Conservation (phyloP, 164 flowering plant species). For the Sextonia rubra region DNA sequence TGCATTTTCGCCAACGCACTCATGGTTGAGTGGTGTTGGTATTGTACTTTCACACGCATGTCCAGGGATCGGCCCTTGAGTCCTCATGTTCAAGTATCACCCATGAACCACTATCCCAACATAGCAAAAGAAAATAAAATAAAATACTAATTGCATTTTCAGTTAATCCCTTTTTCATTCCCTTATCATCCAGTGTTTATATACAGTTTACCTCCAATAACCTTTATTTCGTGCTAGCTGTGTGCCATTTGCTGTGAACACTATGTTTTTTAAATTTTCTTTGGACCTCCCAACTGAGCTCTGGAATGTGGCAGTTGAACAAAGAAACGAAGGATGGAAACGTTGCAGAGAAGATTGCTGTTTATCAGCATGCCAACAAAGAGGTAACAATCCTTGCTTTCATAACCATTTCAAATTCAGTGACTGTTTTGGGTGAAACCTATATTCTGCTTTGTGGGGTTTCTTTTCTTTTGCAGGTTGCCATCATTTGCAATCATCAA, state of each 20-base stretch:
- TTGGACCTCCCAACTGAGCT: slow-evolving; percentile 1
- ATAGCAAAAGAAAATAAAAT: too few relatives aligned
- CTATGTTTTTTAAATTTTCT: background rate
- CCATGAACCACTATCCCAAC: too few relatives aligned
- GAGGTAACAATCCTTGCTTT: slow-evolving; percentile 41
- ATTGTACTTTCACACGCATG: too few relatives aligned
- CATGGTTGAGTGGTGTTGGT: too few relatives aligned
- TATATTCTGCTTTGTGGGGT: background rate
- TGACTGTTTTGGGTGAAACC: background rate
- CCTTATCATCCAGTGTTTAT: too few relatives aligned
- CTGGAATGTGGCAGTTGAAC: slow-evolving; percentile 48
- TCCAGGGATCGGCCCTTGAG: too few relatives aligned
- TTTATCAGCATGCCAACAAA: slow-evolving; percentile 85
- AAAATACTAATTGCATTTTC: too few relatives aligned
- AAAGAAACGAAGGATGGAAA: slow-evolving; percentile 61
- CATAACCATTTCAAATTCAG: background rate
- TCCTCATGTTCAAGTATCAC: too few relatives aligned
- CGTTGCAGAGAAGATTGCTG: slow-evolving; percentile 56
- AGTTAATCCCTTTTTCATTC: background rate
- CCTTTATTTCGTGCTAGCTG: background rate
- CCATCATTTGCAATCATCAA: slow-evolving; percentile 98
- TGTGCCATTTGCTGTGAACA: background rate
- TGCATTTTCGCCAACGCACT: too few relatives aligned
- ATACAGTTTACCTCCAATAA: background rate
- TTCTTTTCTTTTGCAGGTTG: slow-evolving; percentile 56